Base-by-base conservation (phyloP, 345 rosid species). In the Ceriops decandra region DNA sequence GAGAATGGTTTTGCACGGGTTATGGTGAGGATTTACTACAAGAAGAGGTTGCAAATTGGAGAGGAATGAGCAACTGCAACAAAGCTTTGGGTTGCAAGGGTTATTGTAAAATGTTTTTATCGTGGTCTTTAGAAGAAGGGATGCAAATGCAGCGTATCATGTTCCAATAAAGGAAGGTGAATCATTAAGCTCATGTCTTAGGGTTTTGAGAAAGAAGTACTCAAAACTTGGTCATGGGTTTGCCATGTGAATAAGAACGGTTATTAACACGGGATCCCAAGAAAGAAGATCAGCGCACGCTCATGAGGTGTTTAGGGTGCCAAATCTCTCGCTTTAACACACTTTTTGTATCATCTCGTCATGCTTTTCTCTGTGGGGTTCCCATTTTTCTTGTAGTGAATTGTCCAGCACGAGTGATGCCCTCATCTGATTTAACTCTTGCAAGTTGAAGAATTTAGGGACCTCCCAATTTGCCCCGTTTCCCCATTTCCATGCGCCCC, bases 261-360 rank as follows among this genome's bases (percentile, higher is more conserved):
- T 68, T 47, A 17, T 70, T 52, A n/a, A 0, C 2, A 72, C 8
- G 72, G 84, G 81, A 51, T 76, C 84, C 77, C 17, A 49, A 24
- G 21, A 72, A 77, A 66, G 64, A 56, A 15, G 62, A 59, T 32
- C 52, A 74, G 59, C 52, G 87, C 84, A 80, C 85, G 86, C 90
- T 52, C 72, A 68, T 60, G 60, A 17, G 69, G 62, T 68, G 73
- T 64, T 49, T 46, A 64, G 84, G 87, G 87, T 52, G 87, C 90
- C 87, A 72, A 70, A 15, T 42, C 46, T 51, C 53, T 76, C 70
- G 67, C 81, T 71, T 76, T 74, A 71, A 57, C 69, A 60, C 53
- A 57, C 31, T 73, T 71, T 80, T 64, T 46, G 74, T 57, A 53
- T 76, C 15, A 13, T 56, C 9, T 68, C 24, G 59, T 56, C 59